phyloP scores from a whole-genome alignment of 1,284 basidiomycete species.

The Melampsora americana region DNA sequence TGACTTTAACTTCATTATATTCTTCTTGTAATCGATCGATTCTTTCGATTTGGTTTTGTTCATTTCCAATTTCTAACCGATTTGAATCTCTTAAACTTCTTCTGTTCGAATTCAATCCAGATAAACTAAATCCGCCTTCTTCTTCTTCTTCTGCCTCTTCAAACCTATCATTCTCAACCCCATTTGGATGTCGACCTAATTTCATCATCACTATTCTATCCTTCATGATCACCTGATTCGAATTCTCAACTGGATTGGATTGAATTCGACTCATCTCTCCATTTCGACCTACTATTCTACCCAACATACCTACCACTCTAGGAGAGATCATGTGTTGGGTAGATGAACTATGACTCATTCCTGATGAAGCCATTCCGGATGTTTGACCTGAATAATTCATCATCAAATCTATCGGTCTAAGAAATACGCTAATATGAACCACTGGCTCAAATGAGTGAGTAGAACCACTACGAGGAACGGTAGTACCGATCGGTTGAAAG shows the following conservation, averaged over 20 bases:
- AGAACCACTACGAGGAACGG: neutral
- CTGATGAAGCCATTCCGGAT: neutral
- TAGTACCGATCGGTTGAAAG: constrained; percentile 25
- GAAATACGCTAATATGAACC: constrained; percentile 9
- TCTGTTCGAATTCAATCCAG: neutral
- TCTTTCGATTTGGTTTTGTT: neutral
- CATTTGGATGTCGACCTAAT: neutral
- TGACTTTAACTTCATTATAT: neutral
- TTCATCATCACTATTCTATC: neutral
- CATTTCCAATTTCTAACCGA: too few species aligned
- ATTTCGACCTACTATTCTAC: constrained; percentile 16
- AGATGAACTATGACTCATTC: neutral
- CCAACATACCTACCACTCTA: constrained; percentile 22
- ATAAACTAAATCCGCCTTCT: neutral
- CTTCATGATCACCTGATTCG: neutral
- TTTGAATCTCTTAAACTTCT: too few species aligned
- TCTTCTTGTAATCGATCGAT: constrained; percentile 17
- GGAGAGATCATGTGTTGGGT: neutral
- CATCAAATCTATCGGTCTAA: constrained; percentile 10
- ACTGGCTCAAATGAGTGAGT: neutral
- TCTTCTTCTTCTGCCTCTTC: too few species aligned
- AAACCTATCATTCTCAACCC: neutral
- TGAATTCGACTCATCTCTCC: constrained; percentile 11
- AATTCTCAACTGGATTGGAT: neutral
- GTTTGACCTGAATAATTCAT: neutral